Conservation (phyloP, 352 stramenopile species). For the Globisporangium heterothallicum region DNA sequence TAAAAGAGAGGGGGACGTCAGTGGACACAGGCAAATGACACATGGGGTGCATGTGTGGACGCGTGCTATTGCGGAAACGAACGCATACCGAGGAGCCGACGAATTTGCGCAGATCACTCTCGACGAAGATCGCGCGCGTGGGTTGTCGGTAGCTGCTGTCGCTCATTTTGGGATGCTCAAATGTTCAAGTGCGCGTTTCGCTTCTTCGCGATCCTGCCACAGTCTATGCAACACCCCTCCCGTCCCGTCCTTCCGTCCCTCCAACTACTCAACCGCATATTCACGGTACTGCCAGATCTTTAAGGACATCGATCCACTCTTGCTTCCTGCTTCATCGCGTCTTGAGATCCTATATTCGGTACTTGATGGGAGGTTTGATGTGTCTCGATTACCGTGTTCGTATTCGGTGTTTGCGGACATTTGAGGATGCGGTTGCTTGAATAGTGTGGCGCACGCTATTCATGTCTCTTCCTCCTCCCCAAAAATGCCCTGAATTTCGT, state of each 20-base stretch:
- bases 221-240: neutral
- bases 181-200: neutral
- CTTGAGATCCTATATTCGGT: neutral
- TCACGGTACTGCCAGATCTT: too few species aligned
- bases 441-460: neutral
- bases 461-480: neutral
- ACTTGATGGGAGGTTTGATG: too few species aligned
- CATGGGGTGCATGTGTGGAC: too few species aligned
- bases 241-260: too few species aligned
- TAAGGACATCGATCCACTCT: too few species aligned
- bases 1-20: slow-evolving; percentile 4
- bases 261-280: too few species aligned
- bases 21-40: slow-evolving; percentile 7
- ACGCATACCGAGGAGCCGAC: slow-evolving; percentile 49
- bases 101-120: slow-evolving; percentile 66
- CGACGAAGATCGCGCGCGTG: slow-evolving; percentile 72
- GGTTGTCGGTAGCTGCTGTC: slow-evolving; percentile 43
- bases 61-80: too few species aligned
- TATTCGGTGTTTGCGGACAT: too few species aligned
- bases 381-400: too few species aligned
- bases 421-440: too few species aligned
- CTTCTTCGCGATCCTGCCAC: neutral
- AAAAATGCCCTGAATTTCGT: slow-evolving; percentile 2
- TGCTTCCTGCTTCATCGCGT: too few species aligned
- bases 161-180: neutral